Conservation (phyloP, 2,329 filamentous ascomycete species). For the Graphiopsis chlorocephala region DNA sequence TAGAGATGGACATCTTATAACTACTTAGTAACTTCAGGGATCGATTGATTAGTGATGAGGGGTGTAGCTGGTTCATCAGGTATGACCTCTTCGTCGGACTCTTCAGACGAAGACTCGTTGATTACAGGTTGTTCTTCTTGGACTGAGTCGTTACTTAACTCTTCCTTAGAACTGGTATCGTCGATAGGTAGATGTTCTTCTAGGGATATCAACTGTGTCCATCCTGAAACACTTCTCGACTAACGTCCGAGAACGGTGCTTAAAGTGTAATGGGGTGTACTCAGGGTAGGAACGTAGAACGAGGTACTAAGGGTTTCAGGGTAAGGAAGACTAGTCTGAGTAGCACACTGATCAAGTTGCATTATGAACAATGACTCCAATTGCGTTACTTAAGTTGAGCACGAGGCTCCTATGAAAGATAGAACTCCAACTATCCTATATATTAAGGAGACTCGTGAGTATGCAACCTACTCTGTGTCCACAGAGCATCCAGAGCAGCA, state of each 20-base stretch:
- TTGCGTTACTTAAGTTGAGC: neutral
- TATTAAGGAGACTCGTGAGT: neutral
- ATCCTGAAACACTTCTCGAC: no score
- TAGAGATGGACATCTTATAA: neutral
- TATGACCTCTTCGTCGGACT: neutral
- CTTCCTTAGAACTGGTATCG: no score
- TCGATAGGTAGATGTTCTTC: no score
- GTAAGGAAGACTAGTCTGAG: neutral
- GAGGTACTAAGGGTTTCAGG: no score
- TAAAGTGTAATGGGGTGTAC: no score
- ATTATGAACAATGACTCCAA: neutral
- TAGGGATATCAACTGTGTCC: no score
- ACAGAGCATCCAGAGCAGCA: neutral
- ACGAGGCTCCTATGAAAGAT: conserved; percentile 1
- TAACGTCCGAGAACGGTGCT: no score
- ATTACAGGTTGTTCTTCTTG: no score
- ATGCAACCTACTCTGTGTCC: neutral
- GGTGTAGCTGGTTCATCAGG: neutral
- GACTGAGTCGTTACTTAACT: neutral
- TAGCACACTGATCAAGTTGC: neutral
- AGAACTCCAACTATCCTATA: neutral
- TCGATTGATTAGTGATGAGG: neutral
- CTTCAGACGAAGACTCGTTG: no score
- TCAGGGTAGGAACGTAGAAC: no score
- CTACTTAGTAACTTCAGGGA: neutral